phyloP scores from a whole-genome alignment of 345 rosid species.

The Viola odorata region DNA sequence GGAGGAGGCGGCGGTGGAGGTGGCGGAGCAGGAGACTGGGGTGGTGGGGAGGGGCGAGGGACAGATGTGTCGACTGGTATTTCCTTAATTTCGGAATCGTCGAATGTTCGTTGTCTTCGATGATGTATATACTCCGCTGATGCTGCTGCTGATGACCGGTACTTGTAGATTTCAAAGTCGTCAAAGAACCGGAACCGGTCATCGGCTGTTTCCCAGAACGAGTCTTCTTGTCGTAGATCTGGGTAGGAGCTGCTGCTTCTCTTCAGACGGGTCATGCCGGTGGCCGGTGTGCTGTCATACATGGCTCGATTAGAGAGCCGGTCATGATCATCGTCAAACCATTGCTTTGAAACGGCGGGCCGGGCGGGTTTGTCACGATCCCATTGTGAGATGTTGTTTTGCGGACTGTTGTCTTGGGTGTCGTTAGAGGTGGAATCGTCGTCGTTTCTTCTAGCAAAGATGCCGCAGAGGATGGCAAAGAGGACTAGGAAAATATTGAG shows the following conservation, averaged over 20 bases:
- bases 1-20: constrained; percentile 37
- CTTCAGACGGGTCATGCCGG: constrained; percentile 42
- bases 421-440: constrained; percentile 28
- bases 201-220: constrained; percentile 32
- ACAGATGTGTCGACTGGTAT: constrained; percentile 55
- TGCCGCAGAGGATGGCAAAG: constrained; percentile 68
- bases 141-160: constrained; percentile 15
- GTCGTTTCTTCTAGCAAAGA: constrained; percentile 53
- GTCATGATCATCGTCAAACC: constrained; percentile 43
- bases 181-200: constrained; percentile 59
- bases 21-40: constrained; percentile 21
- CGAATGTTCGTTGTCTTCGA: constrained; percentile 24
- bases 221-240: constrained; percentile 49
- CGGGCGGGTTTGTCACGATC: neutral
- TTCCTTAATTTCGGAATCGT: constrained; percentile 46
- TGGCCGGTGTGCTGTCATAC: constrained; percentile 12
- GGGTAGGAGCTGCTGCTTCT: constrained; percentile 76
- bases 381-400: neutral
- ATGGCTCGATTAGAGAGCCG: constrained; percentile 22
- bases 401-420: neutral
- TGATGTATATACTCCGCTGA: constrained; percentile 5
- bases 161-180: constrained; percentile 54
- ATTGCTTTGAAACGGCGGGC: constrained; percentile 18
- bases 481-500: constrained; percentile 53
- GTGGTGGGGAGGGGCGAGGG: constrained; percentile 28